Evolutionary conservation across 139 green algal species (phyloP).

Genomic region (Chlamydomonas asymmetrica): DNA sequence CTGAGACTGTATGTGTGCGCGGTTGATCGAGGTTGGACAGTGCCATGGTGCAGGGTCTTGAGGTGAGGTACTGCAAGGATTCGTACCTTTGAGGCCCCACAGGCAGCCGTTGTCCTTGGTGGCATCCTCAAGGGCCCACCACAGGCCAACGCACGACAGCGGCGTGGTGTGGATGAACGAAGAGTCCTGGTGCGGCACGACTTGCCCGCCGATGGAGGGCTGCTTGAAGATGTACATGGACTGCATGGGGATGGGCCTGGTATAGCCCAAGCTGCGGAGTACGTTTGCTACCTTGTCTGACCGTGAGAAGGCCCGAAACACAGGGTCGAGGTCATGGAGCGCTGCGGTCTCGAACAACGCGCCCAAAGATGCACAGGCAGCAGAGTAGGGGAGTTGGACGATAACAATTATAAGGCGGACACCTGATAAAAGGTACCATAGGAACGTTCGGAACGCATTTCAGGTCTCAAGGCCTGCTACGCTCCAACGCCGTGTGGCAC

Average conservation of each 20-base stretch:
- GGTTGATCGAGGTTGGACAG: background rate
- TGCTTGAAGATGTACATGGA: constrained; percentile 97
- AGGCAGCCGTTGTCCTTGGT: constrained; percentile 91
- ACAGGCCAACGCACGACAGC: constrained; percentile 81
- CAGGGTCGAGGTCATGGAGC: constrained; percentile 92
- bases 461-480: no score
- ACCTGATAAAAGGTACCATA: background rate
- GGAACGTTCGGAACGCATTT: no score
- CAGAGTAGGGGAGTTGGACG: background rate
- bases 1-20: background rate
- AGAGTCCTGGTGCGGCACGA: constrained; percentile 86
- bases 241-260: constrained; percentile 87
- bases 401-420: background rate
- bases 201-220: constrained; percentile 89
- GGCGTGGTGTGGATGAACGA: constrained; percentile 92
- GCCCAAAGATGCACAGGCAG: background rate
- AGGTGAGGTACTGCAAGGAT: background rate
- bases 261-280: constrained; percentile 71
- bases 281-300: constrained; percentile 64
- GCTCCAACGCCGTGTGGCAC: background rate
- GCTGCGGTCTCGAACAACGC: constrained; percentile 40
- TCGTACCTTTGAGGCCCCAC: constrained; percentile 62
- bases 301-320: constrained; percentile 80
- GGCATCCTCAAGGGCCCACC: constrained; percentile 93
- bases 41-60: background rate